Evolutionary conservation across 148 eudicot species (phyloP).

Genomic region (Camellia granthamiana): DNA sequence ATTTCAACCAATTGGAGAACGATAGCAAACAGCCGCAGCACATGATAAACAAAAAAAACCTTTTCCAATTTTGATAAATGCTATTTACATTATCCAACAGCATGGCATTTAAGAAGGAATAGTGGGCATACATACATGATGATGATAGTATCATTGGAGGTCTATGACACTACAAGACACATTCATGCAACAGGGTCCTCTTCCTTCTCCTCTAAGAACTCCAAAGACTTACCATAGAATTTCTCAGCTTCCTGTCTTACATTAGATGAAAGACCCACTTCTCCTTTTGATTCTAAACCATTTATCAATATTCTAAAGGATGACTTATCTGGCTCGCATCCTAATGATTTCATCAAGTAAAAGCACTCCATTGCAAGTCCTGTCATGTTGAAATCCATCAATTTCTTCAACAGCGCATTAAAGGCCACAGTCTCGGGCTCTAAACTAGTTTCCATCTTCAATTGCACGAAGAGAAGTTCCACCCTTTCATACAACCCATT

Average conservation of each 20-base stretch:
- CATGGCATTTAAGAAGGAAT: background rate
- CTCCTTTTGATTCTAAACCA: constrained; percentile 45
- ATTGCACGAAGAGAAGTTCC: constrained; percentile 25
- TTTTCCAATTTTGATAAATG: background rate
- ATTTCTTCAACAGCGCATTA: constrained; percentile 40
- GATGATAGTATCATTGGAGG: no score
- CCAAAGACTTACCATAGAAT: constrained; percentile 39
- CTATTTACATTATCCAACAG: background rate
- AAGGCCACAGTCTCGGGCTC: constrained; percentile 45
- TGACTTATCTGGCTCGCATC: constrained; percentile 52
- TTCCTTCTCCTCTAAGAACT: constrained; percentile 39
- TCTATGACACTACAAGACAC: background rate
- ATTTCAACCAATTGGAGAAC: background rate
- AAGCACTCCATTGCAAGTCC: constrained; percentile 47
- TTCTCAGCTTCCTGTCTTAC: constrained; percentile 47
- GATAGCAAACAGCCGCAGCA: background rate
- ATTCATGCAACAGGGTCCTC: constrained; percentile 7
- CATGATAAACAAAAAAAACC: no score
- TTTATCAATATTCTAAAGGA: constrained; percentile 39
- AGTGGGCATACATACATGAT: background rate
- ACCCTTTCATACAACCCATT: constrained; percentile 42
- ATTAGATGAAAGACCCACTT: constrained; percentile 29
- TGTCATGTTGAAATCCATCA: constrained; percentile 33
- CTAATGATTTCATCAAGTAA: constrained; percentile 45
- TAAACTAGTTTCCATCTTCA: constrained; percentile 39